Percentiles rank a stretch among this genome's conserved stretches.
These are phyloP conservation scores for Pezicula carpinea DNA, from an alignment of 2,329 filamentous ascomycete species.

Conservation along the genomic window DNA sequence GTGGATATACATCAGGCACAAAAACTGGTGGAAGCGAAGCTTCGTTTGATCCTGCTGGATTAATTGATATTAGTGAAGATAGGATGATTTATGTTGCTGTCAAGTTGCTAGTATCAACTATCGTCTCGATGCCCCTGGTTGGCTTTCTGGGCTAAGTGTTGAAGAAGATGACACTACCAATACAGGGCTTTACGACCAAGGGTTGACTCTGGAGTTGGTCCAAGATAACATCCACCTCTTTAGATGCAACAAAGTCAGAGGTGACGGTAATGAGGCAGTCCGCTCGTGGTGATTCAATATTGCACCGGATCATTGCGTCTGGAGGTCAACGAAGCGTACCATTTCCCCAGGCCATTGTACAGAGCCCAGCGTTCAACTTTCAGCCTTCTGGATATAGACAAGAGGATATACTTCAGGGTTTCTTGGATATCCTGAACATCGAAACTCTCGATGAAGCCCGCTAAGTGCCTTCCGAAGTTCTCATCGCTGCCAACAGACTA, in stretches of 20 bases:
- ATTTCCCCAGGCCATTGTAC: conserved; percentile 32
- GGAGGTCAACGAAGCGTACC: conserved; percentile 33
- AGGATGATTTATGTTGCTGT: conserved; percentile 30
- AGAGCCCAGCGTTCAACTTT: conserved; percentile 21
- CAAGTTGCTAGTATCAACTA: no score
- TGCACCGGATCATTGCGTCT: conserved; percentile 46
- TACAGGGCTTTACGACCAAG: conserved; percentile 45
- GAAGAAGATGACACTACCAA: conserved; percentile 39
- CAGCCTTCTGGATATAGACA: conserved; percentile 5
- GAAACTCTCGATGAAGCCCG: neutral
- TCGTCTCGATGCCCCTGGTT: conserved; percentile 32
- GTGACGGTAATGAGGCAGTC: conserved; percentile 44
- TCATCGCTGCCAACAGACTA: conserved; percentile 6
- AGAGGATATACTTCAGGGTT: conserved; percentile 17
- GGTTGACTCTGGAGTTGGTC: conserved; percentile 50
- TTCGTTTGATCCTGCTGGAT: conserved; percentile 31
- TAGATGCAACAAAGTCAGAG: conserved; percentile 42
- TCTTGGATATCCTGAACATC: conserved; percentile 20
- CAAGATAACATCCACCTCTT: conserved; percentile 46
- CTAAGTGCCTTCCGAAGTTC: conserved; percentile 6
- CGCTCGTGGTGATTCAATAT: conserved; percentile 44
- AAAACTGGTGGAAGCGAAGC: conserved; percentile 34
- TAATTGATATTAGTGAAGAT: conserved; percentile 21
- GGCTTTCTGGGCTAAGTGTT: conserved; percentile 38
- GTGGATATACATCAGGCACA: conserved; percentile 37